Base-by-base conservation (phyloP, 2,329 filamentous ascomycete species). In the Tolypocladium inflatum region DNA sequence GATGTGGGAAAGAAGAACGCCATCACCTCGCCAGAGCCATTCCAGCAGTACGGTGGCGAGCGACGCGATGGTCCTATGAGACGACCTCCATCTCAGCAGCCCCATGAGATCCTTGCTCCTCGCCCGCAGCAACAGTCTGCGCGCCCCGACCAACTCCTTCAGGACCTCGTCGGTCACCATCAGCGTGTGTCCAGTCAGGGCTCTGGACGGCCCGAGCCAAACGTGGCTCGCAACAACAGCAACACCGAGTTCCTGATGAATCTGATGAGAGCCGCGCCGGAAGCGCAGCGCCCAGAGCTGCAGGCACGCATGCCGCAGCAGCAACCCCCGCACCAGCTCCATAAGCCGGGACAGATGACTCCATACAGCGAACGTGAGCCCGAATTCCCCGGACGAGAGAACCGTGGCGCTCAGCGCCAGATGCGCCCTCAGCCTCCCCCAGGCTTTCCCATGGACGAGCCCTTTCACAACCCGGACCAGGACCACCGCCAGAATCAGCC, bases 221-320 rank as follows among this genome's bases (percentile, higher is more conserved):
- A 63, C 63, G 62, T 61, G 57, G 68, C 69, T 64, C 76, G 74
- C 54, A 79, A 76, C 68, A 86, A 81, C 68, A 83, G 79, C 64
- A 89, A 93, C 65, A 84, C 88, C n/a, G 89, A 95, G 63, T 92
- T 94, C 69, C 76, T 96, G 54, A 89, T 96, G 73, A 89, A 86
- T 61, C 79, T 96, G 37, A 94, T 96, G 89, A 78, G 80, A 59
- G 74, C 74, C 42, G 68, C 68, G 1, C 75, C 79, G 0, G 80
- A 84, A 35, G 70, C 74, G 7, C 78, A 79, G 43, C 73, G 78
- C 60, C 74, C 76, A 39, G 83, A 85, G 56, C 81, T 82, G 58
- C 67, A 54, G n/a, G 57, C 59, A 26, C 60, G 56, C 30, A 65
- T 65, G 51, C 67, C 67, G 56, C 65, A 55, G 50, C 57, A 55